Evolutionary conservation across 805 yeast species (phyloP), one percentile per base, ranked within the genome.

Genomic region (Cyberlindnera galapagoensis): DNA sequence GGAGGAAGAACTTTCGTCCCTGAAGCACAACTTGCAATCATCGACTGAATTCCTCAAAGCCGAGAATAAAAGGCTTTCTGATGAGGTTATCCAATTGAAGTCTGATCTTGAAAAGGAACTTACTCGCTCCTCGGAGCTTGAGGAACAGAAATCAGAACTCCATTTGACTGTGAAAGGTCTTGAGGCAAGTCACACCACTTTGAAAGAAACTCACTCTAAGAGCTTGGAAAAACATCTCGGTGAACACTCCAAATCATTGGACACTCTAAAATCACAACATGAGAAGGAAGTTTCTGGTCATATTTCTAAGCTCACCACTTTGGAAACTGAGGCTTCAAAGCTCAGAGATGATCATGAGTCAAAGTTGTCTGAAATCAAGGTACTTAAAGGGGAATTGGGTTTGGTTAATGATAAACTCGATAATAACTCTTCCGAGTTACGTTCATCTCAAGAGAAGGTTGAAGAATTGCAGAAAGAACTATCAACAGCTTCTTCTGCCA

Each of bases 61-160:
- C 1, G 15, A 26, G 5, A 38, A 27, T 4, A 23, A 30, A 6
- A 21, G 28, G 7, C 24, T 32, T 14, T 25, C 37, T 2, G 14
- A 36, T 9, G 23, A 24, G 3, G 5, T 39, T 3, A 6, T 21
- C 1, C 20, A 23, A 7, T 10, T 47, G 21, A 19, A 35, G 10
- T 4, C 35, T 4, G 50, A 49, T 9, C 25, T 49, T 6, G 45
- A 37, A 3, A 6, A 28, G 6, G 31, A 33, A 4, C 34, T 36
- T 16, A 15, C 32, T 7, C 24, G 27, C 1, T 20, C 38, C 18
- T 24, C 15, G 15, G 27, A 38, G 10, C 31, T 33, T 16, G 40
- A 36, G 16, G 24, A 26, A 6, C 34, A 42, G 22, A 30, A 40
- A 7, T 24, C 33, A 10, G 35, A 42, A 7, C 25, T 48, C 11